Conservation (phyloP, 352 stramenopile genomes). For the Aphanomyces invadans region DNA sequence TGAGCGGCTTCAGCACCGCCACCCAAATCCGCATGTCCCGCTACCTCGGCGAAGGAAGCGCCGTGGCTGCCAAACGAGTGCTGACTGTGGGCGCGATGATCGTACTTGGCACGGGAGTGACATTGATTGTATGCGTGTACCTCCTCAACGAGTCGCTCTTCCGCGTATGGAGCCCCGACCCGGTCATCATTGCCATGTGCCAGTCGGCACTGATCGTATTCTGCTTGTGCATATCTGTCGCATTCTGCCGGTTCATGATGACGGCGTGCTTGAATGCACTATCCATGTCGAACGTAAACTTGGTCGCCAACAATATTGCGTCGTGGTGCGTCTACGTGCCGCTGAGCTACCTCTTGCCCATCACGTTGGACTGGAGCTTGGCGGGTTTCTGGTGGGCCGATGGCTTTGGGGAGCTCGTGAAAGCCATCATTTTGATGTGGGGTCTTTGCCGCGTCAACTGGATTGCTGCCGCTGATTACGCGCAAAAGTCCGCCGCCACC, state of each 20-base stretch:
- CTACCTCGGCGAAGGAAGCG: constrained; percentile 38
- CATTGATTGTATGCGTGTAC: constrained; percentile 34
- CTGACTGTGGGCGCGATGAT: constrained; percentile 35
- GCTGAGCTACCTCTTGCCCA: constrained; percentile 40
- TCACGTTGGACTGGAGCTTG: constrained; percentile 37
- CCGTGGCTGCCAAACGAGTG: constrained; percentile 36
- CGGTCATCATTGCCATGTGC: constrained; percentile 41
- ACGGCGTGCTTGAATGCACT: constrained; percentile 41
- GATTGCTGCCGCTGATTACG: constrained; percentile 32
- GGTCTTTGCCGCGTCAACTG: constrained; percentile 42
- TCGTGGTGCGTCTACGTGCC: constrained; percentile 41
- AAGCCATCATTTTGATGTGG: constrained; percentile 37
- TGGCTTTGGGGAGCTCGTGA: constrained; percentile 39
- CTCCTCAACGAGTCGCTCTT: constrained; percentile 38
- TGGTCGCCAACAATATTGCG: constrained; percentile 44
- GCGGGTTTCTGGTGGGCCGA: constrained; percentile 45
- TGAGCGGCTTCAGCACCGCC: constrained; percentile 40
- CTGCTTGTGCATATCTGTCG: constrained; percentile 41
- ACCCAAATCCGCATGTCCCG: constrained; percentile 47
- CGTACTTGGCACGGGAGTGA: constrained; percentile 29
- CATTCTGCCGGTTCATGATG: constrained; percentile 40
- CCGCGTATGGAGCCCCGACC: constrained; percentile 39
- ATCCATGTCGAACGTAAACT: constrained; percentile 39
- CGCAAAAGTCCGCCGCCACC: constrained; percentile 32
- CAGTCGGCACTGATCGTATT: constrained; percentile 36